These are phyloP conservation scores for Populus alba DNA, from an alignment of 345 rosid species.

Conservation along the genomic window DNA sequence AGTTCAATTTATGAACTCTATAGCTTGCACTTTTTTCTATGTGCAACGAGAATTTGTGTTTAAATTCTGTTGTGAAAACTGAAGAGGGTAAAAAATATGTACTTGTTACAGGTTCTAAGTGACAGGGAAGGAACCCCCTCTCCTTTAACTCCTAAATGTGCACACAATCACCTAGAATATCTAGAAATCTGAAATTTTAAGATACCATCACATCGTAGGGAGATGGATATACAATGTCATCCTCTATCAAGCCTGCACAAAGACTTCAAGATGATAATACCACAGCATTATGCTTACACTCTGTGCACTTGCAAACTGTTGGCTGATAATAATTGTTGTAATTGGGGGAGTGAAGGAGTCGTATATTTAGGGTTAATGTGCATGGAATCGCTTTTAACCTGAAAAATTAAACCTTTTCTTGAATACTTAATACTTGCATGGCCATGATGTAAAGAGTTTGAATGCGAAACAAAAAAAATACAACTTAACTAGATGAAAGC, in stretches of 20 bases:
- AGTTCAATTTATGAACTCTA: too few relatives aligned
- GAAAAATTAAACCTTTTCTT: not conserved
- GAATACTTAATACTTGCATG: not conserved
- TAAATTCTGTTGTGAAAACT: too few relatives aligned
- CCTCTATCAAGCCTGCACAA: not conserved
- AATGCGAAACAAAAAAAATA: not conserved
- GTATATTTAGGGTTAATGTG: not conserved
- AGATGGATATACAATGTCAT: not conserved
- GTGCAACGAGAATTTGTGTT: too few relatives aligned
- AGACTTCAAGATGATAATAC: not conserved
- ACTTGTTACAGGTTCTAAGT: too few relatives aligned
- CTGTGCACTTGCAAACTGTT: not conserved
- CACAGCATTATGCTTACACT: not conserved
- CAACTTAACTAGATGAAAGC: not conserved
- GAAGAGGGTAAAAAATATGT: too few relatives aligned
- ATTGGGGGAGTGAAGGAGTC: not conserved
- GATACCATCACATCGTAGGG: too few relatives aligned
- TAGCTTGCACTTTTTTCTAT: too few relatives aligned
- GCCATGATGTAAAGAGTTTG: not conserved
- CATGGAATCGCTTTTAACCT: not conserved
- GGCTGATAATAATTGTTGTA: constrained; percentile 1
- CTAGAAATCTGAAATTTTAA: too few relatives aligned
- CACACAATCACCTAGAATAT: too few relatives aligned
- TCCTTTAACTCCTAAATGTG: too few relatives aligned
- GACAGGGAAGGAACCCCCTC: too few relatives aligned